A percentile compares a stretch with the other conserved stretches of the same genome.
Evolutionary conservation across 352 stramenopile genomes (phyloP).

Genomic region (Labyrinthula sp.): DNA sequence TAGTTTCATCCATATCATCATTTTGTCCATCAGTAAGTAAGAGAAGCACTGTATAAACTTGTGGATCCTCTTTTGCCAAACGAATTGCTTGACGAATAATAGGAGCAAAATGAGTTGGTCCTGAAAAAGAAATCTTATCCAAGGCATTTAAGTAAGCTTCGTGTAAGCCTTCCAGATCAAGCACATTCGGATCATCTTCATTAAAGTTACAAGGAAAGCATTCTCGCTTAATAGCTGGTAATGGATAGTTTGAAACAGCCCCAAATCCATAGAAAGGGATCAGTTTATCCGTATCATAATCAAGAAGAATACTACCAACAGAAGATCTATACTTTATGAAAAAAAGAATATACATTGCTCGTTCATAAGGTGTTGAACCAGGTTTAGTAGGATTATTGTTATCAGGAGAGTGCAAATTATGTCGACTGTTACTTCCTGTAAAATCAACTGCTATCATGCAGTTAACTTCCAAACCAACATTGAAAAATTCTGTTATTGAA

Average conservation of each 20-base stretch:
- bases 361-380: too few relatives aligned
- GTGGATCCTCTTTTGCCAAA: conserved; percentile 26
- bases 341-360: too few relatives aligned
- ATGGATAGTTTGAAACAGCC: conserved; percentile 53
- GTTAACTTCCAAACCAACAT: conserved; percentile 55
- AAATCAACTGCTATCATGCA: conserved; percentile 56
- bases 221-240: conserved; percentile 39
- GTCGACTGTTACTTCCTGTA: conserved; percentile 43
- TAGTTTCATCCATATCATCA: conserved; percentile 44
- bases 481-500: conserved; percentile 46
- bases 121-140: conserved; percentile 32
- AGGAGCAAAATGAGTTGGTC: conserved; percentile 37
- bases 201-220: conserved; percentile 65
- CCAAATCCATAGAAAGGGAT: conserved; percentile 56
- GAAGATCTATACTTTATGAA: conserved; percentile 51
- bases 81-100: conserved; percentile 25
- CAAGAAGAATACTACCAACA: conserved; percentile 44
- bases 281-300: conserved; percentile 50
- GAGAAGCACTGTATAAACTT: conserved; percentile 39
- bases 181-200: conserved; percentile 45
- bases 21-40: conserved; percentile 54
- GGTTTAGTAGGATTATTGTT: conserved; percentile 31
- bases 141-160: conserved; percentile 38
- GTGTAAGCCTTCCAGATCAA: conserved; percentile 47
- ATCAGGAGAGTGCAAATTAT: too few relatives aligned